phyloP scores from a whole-genome alignment of 768 basidiomycete species.

The Phylloporus arenicola region DNA sequence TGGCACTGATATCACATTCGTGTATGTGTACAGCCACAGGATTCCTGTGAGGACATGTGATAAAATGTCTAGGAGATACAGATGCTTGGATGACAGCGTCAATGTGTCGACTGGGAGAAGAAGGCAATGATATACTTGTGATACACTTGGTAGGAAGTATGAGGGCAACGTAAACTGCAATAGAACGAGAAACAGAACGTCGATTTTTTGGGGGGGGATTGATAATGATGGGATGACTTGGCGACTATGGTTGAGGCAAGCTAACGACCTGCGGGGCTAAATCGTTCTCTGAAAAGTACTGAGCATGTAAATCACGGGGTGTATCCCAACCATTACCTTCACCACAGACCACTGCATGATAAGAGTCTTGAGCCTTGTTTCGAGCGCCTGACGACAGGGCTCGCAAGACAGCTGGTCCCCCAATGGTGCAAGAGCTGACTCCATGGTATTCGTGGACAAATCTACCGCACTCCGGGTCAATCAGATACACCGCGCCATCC shows the following conservation, averaged over 20 bases:
- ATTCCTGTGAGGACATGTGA: constrained; percentile 1
- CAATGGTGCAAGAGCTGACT: constrained; percentile 64
- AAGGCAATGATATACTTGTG: background rate
- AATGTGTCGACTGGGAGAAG: background rate
- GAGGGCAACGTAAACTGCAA: constrained; percentile 1
- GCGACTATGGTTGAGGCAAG: background rate
- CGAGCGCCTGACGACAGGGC: constrained; percentile 57
- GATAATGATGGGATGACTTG: constrained; percentile 3
- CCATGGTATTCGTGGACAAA: constrained; percentile 66
- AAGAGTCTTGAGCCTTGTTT: constrained; percentile 62
- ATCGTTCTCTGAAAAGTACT: constrained; percentile 47
- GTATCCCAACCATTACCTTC: constrained; percentile 44
- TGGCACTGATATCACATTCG: constrained; percentile 7
- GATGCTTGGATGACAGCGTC: background rate
- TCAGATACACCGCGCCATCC: background rate
- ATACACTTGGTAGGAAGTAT: background rate
- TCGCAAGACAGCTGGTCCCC: constrained; percentile 66
- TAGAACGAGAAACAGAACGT: background rate
- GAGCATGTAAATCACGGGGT: constrained; percentile 1
- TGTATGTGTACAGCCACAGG: constrained; percentile 8
- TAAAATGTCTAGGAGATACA: background rate
- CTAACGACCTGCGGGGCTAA: constrained; percentile 23
- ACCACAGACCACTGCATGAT: constrained; percentile 75
- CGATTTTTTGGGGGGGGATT: background rate
- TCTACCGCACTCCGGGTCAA: constrained; percentile 38